These are phyloP conservation scores for Cronartium quercuum DNA, from an alignment of 1,284 basidiomycete species.

Conservation along the genomic window DNA sequence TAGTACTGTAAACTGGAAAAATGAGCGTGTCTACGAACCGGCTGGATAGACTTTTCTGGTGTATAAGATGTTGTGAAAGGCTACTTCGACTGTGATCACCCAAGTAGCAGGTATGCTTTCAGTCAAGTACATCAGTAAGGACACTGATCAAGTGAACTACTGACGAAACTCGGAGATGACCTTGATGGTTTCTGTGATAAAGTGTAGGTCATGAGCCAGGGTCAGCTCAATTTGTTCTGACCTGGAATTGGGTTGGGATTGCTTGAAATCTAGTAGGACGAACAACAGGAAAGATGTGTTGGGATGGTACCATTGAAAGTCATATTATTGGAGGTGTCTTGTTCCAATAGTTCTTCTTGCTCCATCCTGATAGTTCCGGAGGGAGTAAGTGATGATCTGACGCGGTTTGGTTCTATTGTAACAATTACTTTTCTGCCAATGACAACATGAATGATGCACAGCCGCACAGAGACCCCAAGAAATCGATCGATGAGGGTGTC, in stretches of 20 bases:
- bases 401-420: too few relatives aligned
- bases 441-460: too few relatives aligned
- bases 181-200: conserved; percentile 17
- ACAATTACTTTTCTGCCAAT: too few relatives aligned
- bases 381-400: too few relatives aligned
- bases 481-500: too few relatives aligned
- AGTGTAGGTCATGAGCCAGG: background rate
- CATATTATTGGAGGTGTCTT: background rate
- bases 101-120: background rate
- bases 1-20: background rate
- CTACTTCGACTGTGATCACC: conserved; percentile 68
- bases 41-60: conserved; percentile 81
- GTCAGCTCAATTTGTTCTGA: background rate
- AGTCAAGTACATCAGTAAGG: background rate
- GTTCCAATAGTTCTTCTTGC: background rate
- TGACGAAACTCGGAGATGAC: conserved; percentile 34
- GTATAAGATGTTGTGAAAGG: conserved; percentile 83
- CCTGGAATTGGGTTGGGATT: background rate
- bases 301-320: background rate
- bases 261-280: background rate
- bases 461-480: too few relatives aligned
- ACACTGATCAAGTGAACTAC: background rate
- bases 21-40: conserved; percentile 35
- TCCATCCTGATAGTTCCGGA: background rate
- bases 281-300: background rate